Evolutionary conservation across 768 basidiomycete genomes (phyloP), one percentile per base, ranked within the genome.

Genomic region (Antrodiella citrinella): DNA sequence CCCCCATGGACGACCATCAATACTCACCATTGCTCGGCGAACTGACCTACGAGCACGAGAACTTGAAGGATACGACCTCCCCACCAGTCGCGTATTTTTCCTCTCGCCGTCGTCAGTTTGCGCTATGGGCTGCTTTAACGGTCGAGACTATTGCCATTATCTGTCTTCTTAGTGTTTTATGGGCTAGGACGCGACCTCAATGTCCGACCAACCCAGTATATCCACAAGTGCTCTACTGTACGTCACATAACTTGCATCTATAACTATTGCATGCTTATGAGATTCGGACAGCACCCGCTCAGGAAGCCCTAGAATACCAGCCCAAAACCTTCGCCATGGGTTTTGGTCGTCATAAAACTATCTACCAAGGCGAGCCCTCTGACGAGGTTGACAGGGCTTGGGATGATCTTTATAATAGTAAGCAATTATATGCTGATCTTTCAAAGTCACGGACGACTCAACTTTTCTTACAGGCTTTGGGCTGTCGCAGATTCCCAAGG

Each of bases 161-260:
- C 10, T n/a, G 15, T 9, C 18, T 43, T 7, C 10, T 18, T 18
- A 22, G 10, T 38, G 35, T 22, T 9, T 22, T 43, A 19, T 18
- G 7, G 21, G n/a, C n/a, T 5, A 43, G 19, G 21, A 18, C 7
- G 5, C n/a, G n/a, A 9, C 18, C 41, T 18, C 15, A 43, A 18
- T 43, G 41, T 19, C 18, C 41, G 7, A 19, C 19, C 41, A 43
- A 43, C 18, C 41, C 41, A 7, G 41, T 43, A 5, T 43, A 43
- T 18, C 23, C 49, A 3, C 49, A 50, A 41, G 22, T 51, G n/a
- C 26, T 51, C 24, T 51, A 51, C 35, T 51, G 50, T 51, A 23
- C 13, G 50, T 45, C 4, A 13, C n/a, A 3, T 15, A n/a, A n/a
- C n/a, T n/a, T n/a, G n/a, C n/a, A n/a, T n/a, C n/a, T n/a, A n/a